Percentiles rank a stretch among this genome's conserved stretches.
Evolutionary conservation across 164 flowering plant species (phyloP).

Genomic region (Tinospora cordifolia): DNA sequence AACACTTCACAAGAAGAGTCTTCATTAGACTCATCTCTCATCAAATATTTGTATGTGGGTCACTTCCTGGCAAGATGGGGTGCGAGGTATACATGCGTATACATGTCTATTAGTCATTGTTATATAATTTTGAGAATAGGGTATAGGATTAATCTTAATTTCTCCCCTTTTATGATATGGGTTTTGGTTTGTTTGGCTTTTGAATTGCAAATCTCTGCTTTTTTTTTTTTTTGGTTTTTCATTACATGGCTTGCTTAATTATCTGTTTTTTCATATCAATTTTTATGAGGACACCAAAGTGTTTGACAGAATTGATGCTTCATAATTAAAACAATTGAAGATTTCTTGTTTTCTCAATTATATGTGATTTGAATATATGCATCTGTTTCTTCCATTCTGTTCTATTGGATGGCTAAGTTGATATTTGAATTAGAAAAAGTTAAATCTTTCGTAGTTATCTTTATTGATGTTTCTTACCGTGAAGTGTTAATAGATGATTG

Average conservation of each 20-base stretch:
- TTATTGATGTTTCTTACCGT: no score
- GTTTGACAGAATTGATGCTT: not conserved
- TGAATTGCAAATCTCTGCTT: not conserved
- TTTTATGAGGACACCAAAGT: not conserved
- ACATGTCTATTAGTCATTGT: not conserved
- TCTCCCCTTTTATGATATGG: not conserved
- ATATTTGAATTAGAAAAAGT: no score
- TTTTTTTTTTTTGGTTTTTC: not conserved
- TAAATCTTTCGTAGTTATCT: no score
- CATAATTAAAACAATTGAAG: no score
- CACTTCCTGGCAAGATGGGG: conserved; percentile 91
- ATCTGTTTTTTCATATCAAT: not conserved
- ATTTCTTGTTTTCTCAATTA: no score
- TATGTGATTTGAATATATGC: no score
- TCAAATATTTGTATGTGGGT: conserved; percentile 46
- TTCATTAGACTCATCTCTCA: conserved; percentile 26
- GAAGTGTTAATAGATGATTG: no score
- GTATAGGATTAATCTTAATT: not conserved
- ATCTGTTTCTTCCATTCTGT: no score
- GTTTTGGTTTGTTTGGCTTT: not conserved
- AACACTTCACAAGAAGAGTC: conserved; percentile 9
- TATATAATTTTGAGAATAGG: not conserved
- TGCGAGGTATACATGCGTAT: conserved; percentile 53
- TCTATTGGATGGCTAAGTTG: no score
- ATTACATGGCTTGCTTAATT: not conserved